Evolutionary conservation across 805 yeast species (phyloP), one percentile per base, ranked within the genome.

Genomic region (Saccharomycopsis malanga): DNA sequence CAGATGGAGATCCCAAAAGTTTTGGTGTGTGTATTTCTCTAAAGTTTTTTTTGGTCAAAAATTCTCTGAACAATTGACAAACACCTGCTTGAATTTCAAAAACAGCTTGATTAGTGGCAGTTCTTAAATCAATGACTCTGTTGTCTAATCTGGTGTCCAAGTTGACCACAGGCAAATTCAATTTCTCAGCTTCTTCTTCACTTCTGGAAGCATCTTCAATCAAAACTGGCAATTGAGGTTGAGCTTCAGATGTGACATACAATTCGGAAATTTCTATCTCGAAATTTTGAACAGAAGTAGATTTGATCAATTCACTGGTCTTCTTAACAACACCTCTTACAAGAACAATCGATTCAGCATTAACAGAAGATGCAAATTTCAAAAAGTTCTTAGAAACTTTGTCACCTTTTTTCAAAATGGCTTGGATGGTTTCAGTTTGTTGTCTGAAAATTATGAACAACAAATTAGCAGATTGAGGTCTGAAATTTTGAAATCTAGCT

Each of bases 151-250:
- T 79, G 30, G 98, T 93, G 69, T 93, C 98, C 63, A 93, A 79
- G 71, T 91, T 91, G 56, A 91, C 98, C 38, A 86, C 85, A 37
- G 98, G 98, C 57, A 88, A 76, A 20, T 91, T 91, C 24, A 84
- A 81, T 35, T 85, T 91, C 65, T 85, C 95, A 39, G 96, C 96
- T 62, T 87, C 95, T 39, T 86, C 87, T 58, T 91, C 98, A 34
- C 95, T 80, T 70, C 99, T 83, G 20, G 91, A 74, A 29, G 98
- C 98, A 67, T 93, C 99, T 72, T 93, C 99, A 60, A 93, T 80
- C 63, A 91, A 76, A 61, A 93, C 81, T 50, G 99, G 98, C 62
- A 93, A 75, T 68, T 85, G 88, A 58, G 82, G 83, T 43, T 97
- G 97, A 27, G 98, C 84, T 66, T 83, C 95, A 50, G 85, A 79